Base-by-base conservation (phyloP, 2,329 filamentous ascomycete genomes). In the Neonectria coccinea region DNA sequence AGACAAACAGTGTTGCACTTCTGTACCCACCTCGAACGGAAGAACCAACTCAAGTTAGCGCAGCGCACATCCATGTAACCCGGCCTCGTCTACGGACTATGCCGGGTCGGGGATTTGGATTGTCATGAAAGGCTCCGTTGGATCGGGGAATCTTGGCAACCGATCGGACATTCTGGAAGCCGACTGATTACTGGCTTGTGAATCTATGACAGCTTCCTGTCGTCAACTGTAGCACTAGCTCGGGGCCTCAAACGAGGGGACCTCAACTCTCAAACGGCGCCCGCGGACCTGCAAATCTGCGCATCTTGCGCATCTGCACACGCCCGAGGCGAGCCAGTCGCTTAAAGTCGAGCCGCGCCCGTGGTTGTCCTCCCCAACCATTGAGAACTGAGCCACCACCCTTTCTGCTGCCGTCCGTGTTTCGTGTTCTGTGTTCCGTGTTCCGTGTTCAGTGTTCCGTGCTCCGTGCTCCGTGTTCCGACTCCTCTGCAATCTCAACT, bases 141-240 rank as follows among this genome's bases (percentile, higher is more conserved):
- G 69, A 56, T 62, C 70, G 69, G 69, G 27, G 56, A 52, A 71
- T 73, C 56, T 60, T 66, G 56, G 64, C 44, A 55, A 67, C 70
- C 70, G 67, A 56, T 53, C 45, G 60, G 64, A 36, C 31, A 12
- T 48, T 22, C 20, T 59, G 22, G 36, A 27, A 27, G 39, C 62
- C 57, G 62, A 20, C n/a, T 11, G 5, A 11, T n/a, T 20, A 11
- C 25, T 25, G 25, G 6, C 25, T 25, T 6, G 25, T 9, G 16
- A n/a, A 18, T 18, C 39, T 11, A 16, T 29, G 39, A 11, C 41
- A 44, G 29, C n/a, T 12, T 52, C 14, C n/a, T 20, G 36, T 16
- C 39, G 29, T 48, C 27, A 16, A 25, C 41, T 48, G 27, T 5
- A 33, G 18, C 53, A 22, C 27, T 18, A 31, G 25, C 25, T 25